Evolutionary conservation across 2,329 filamentous ascomycete species (phyloP).

Genomic region (Penicillium expansum): DNA sequence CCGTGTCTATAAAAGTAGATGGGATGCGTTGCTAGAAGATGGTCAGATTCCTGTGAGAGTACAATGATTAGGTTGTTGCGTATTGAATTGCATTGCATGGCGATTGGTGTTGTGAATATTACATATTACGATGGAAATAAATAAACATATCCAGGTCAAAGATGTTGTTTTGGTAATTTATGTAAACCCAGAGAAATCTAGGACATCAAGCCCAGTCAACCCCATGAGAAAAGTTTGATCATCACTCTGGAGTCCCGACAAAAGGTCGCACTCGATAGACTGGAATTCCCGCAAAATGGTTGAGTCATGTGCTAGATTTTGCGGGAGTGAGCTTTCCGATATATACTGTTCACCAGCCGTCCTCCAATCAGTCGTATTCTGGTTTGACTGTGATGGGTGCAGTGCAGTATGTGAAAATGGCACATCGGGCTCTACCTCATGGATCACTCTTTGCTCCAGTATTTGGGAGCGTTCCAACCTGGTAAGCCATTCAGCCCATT

Average conservation of each 20-base stretch:
- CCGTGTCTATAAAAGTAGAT: constrained; percentile 41
- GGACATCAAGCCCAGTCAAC: constrained; percentile 27
- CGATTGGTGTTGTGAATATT: not conserved
- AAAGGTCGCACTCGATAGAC: not conserved
- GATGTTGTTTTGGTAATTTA: no score
- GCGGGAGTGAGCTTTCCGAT: not conserved
- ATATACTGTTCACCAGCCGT: not conserved
- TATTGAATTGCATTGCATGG: not conserved
- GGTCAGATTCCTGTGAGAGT: constrained; percentile 21
- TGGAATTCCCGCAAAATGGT: not conserved
- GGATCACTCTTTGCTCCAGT: not conserved
- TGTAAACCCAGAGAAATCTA: constrained; percentile 21
- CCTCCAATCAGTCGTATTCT: not conserved
- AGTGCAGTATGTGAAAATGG: not conserved
- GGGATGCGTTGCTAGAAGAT: constrained; percentile 21
- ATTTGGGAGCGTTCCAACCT: not conserved
- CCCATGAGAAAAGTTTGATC: constrained; percentile 30
- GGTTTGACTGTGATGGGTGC: not conserved
- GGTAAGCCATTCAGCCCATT: constrained; percentile 13
- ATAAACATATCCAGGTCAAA: not conserved
- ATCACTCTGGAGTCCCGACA: constrained; percentile 19
- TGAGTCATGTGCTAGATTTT: not conserved
- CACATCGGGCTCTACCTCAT: not conserved
- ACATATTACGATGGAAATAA: not conserved
- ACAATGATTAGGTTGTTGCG: constrained; percentile 7